Conservation (phyloP, 169 alveolate species). For the Plasmodium inui region DNA sequence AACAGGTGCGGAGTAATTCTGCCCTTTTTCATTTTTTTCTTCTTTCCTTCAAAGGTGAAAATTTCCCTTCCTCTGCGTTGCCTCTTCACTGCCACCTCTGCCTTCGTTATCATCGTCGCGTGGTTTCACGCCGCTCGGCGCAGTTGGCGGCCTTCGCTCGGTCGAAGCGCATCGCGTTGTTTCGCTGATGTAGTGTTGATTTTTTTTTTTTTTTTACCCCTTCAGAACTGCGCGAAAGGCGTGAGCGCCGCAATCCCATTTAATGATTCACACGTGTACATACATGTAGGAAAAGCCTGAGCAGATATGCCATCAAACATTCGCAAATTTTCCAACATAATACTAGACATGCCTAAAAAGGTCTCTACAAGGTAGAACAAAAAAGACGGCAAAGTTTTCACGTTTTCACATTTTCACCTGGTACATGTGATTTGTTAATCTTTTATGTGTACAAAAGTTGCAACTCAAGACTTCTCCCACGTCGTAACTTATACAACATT, state of each 20-base stretch:
- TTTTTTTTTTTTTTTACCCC: neutral
- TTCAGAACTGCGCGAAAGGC: neutral
- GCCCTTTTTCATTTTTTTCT: slow-evolving; percentile 30
- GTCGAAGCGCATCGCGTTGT: neutral
- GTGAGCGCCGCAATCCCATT: neutral
- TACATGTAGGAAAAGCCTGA: slow-evolving; percentile 10
- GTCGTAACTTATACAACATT: neutral
- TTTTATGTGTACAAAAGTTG: neutral
- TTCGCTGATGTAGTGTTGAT: neutral
- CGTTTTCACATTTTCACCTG: neutral
- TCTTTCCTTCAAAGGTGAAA: neutral
- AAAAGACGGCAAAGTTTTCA: neutral
- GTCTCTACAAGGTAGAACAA: neutral
- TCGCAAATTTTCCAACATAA: neutral
- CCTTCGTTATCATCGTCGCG: neutral
- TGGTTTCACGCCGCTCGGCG: neutral
- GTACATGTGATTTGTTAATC: neutral
- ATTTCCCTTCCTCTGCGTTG: neutral
- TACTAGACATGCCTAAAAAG: slow-evolving; percentile 2
- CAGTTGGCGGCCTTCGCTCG: neutral
- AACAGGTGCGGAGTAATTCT: neutral
- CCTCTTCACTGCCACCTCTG: neutral
- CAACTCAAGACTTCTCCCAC: neutral
- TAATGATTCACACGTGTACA: slow-evolving; percentile 5
- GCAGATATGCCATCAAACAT: neutral